Evolutionary conservation across 208 protist genomes (phyloP).

Genomic region (Balamuthia mandrillaris): DNA sequence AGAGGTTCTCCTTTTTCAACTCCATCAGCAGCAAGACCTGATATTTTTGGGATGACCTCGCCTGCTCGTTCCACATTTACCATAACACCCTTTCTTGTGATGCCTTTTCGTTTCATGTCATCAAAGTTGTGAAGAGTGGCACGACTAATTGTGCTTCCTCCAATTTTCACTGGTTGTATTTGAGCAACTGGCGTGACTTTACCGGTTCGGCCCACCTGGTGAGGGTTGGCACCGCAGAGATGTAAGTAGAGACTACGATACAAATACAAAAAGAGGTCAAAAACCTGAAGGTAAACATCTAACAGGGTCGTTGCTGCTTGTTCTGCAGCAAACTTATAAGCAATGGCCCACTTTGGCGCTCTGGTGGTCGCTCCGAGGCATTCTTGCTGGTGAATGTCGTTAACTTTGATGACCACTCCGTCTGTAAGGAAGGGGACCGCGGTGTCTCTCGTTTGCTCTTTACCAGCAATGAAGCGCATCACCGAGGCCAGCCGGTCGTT

Average conservation of each 20-base stretch:
- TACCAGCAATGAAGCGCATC: no score
- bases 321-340: slow-evolving; percentile 51
- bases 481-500: no score
- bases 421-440: slow-evolving; percentile 47
- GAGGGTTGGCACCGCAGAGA: no score
- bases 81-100: neutral
- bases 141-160: slow-evolving; percentile 42
- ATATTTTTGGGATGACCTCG: slow-evolving; percentile 55
- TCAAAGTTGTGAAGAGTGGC: slow-evolving; percentile 51
- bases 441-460: neutral
- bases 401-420: slow-evolving; percentile 55
- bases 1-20: no score
- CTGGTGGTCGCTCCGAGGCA: slow-evolving; percentile 24
- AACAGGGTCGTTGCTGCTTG: neutral
- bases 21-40: no score
- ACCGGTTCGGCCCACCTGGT: slow-evolving; percentile 44
- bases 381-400: slow-evolving; percentile 31
- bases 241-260: no score
- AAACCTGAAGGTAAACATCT: slow-evolving; percentile 35
- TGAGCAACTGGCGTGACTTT: slow-evolving; percentile 46
- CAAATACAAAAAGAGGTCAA: no score
- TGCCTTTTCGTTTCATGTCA: slow-evolving; percentile 26
- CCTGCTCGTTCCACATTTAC: slow-evolving; percentile 44
- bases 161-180: slow-evolving; percentile 36
- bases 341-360: slow-evolving; percentile 56